Percentiles rank a stretch among this genome's conserved stretches.
phyloP scores from a whole-genome alignment of 2,329 filamentous ascomycete species.

The Diaporthe eres region DNA sequence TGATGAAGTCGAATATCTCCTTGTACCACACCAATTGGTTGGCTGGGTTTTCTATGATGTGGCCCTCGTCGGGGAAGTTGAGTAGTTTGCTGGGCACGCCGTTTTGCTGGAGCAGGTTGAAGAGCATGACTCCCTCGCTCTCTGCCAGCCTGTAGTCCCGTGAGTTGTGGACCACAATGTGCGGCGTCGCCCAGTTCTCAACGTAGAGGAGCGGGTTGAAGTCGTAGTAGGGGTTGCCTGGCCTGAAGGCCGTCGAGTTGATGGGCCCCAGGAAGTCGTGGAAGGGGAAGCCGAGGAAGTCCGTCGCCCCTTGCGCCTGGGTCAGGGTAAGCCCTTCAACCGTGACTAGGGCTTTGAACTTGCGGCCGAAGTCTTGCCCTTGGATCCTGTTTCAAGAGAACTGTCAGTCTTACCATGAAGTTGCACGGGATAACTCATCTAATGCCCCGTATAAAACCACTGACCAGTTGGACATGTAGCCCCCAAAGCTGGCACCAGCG shows the following conservation, averaged over 20 bases:
- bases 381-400: not conserved
- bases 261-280: constrained; percentile 2
- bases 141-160: constrained; percentile 91
- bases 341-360: constrained; percentile 11
- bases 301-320: constrained; percentile 2
- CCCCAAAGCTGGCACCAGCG: constrained; percentile 19
- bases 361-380: constrained; percentile 16
- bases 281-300: constrained; percentile 13
- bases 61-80: constrained; percentile 83
- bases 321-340: not conserved
- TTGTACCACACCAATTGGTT: constrained; percentile 93
- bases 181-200: constrained; percentile 11
- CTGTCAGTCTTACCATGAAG: not conserved
- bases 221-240: constrained; percentile 14
- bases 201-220: constrained; percentile 14
- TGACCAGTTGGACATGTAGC: constrained; percentile 25
- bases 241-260: constrained; percentile 9
- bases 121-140: constrained; percentile 85
- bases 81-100: constrained; percentile 83
- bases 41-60: constrained; percentile 84
- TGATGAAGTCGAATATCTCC: constrained; percentile 85
- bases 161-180: constrained; percentile 81
- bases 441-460: not conserved
- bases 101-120: constrained; percentile 85
- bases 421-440: not conserved